Base-by-base conservation (phyloP, 768 basidiomycete species). In the Boletus subparvulus region DNA sequence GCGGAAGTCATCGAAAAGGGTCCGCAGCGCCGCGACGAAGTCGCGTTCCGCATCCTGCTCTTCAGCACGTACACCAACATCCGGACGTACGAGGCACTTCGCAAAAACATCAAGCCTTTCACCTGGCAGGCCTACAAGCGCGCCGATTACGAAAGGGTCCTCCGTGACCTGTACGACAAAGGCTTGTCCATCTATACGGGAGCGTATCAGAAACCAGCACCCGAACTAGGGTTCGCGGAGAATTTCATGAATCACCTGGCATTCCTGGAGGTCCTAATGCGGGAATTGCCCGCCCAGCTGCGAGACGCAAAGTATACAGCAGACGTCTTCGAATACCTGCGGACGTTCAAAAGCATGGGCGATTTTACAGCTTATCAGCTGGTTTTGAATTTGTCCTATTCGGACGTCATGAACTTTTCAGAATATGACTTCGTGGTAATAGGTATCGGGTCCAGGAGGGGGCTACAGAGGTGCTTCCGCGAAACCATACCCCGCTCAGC, bases 1-100 rank as follows among this genome's bases (percentile, higher is more conserved):
- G 64, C 69, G 7, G 79, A 89, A 53, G 88, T 92, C 57, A 84
- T 92, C 58, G 78, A 85, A 61, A 81, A 83, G 63, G 89, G 89
- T 39, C 75, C 82, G 3, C 84, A 85, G 61, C 71, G 76, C 32
- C 78, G 80, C 21, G 70, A 72, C 14, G 90, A 92, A 68, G 68
- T 89, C 51, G 79, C 82, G 24, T 92, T 92, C 61, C 86, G 90
- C 44, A 79, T 92, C 54, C 61, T 81, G 56, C 75, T 92, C 40
- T 92, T 88, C 77, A 86, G 85, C 63, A 75, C 75, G 13, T 92
- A 87, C 74, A 88, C 85, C 61, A 83, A 73, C 61, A 84, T 87
- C 43, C 81, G 81, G 55, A 92, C 90, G 10, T 92, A 87, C 82
- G 80, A 88, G 66, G 71, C 79, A 17, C 74, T 92, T 28, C 73